Evolutionary conservation across 192 early-diverging fungal genomes (phyloP), one percentile per base, ranked within the genome.

Genomic region (Fimicolochytrium jonesii): DNA sequence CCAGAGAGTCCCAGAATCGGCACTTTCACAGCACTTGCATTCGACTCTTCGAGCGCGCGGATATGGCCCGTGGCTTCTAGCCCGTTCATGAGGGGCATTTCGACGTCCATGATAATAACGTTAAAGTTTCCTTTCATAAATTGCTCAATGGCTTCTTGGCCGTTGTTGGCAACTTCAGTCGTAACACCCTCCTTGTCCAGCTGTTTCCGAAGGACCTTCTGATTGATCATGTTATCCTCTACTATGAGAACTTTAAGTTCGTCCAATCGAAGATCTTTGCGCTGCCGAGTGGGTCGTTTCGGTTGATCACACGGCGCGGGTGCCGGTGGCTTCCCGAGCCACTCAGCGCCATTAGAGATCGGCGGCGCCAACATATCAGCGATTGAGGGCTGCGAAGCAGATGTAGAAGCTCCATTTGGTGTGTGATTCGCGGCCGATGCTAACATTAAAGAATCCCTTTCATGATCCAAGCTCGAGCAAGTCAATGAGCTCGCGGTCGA

Each of bases 61-160:
- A 84, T 84, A 60, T 72, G 71, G 15, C 32, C 46, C 22, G 82
- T 70, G 30, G 82, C 79, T 43, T 84, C 79, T 36, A 73, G 66
- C 5, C 82, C 82, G 56, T 77, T 70, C 73, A 79, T 76, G 25
- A 84, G 44, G 0, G 82, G 79, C 80, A 84, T 22, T n/a, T 30
- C 28, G 25, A 50, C 48, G 15, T 50, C 48, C 6, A 4, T 11
- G 20, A 50, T 28, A 30, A 50, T 50, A 15, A 50, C 48, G 15
- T 26, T 15, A 15, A 50, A 11, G 37, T 50, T 30, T 2, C 20
- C 23, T 50, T 50, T 50, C 48, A 15, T 50, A 15, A 50, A 28
- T 4, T 22, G 20, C 28, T 50, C 25, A 15, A 50, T 15, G 48
- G 48, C 48, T 23, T 50, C 48, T 3, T 23, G 5, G 5, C 48